Percentiles rank a stretch among this genome's conserved stretches.
Evolutionary conservation across 129 eudicot genomes (phyloP).

Genomic region (Sambucus nigra): DNA sequence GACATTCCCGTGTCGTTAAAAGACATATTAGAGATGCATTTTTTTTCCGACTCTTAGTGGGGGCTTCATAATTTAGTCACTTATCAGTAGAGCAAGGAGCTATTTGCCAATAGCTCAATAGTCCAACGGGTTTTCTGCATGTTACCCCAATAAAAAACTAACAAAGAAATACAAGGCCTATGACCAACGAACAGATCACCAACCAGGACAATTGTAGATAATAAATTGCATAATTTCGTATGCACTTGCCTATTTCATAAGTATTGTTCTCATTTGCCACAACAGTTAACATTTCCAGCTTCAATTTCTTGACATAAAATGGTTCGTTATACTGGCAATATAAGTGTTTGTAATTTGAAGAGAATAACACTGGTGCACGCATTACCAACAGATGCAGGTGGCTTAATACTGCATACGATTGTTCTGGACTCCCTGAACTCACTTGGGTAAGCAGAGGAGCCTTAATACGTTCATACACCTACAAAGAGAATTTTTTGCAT

Average conservation of each 20-base stretch:
- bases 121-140: no score
- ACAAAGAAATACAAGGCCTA: not conserved
- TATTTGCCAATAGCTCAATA: no score
- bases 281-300: slow-evolving; percentile 96
- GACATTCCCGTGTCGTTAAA: no score
- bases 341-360: slow-evolving; percentile 94
- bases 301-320: slow-evolving; percentile 90
- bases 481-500: slow-evolving; percentile 2
- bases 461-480: slow-evolving; percentile 95
- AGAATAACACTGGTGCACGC: slow-evolving; percentile 94
- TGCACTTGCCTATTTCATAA: slow-evolving; percentile 69
- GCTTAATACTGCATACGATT: slow-evolving; percentile 82
- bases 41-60: no score
- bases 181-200: not conserved
- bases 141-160: slow-evolving; percentile 15
- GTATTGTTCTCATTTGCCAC: slow-evolving; percentile 96
- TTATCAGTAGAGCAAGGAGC: no score
- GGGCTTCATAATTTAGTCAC: no score
- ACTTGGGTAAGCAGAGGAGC: slow-evolving; percentile 90
- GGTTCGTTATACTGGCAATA: slow-evolving; percentile 95
- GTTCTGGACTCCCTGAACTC: slow-evolving; percentile 95
- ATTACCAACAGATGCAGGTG: slow-evolving; percentile 94
- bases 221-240: slow-evolving; percentile 3
- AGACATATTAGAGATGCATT: no score
- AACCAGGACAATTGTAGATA: not conserved